Evolutionary conservation across 106 monocot species (phyloP), one percentile per base, ranked within the genome.

Genomic region (Posidonia australis): DNA sequence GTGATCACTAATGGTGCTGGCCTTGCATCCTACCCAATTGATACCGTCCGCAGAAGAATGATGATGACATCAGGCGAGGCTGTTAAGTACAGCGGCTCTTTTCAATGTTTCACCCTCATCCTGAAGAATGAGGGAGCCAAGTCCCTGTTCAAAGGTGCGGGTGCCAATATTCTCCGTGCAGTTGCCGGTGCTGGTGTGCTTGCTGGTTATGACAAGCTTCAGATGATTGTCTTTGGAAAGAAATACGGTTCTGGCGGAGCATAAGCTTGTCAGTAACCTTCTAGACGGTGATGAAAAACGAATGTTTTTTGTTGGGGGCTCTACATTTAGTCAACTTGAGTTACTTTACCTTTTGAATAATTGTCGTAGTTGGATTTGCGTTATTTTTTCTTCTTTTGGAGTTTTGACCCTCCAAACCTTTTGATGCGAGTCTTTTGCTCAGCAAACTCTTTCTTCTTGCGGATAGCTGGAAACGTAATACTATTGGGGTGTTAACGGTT

Each of bases 11-110:
- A 71, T 27, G 70, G 71, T 22, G 71, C 71, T 32, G 54, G 71
- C 0, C 71, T 72, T 52, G 71, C 71, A 44, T 72, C 71, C 13
- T 72, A 72, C 63, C 71, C 71, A 13, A 72, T 72, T 18, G 71
- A 72, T 53, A 72, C 71, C 16, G 71, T 72, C 17, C 71, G 71
- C 20, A 72, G 71, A 72, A 72, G 71, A 54, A 72, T 72, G 71
- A 72, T 72, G 71, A 72, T 72, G 71, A 72, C 71, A 1, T 72
- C 71, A 0, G 63, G 71, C 5, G 71, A 72, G 63, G 71, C 71
- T 51, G 71, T 72, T 21, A 72, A 72, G 63, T 72, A 72, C 53
- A 72, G 62, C 43, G 53, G 71, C 71, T 72, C 71, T 9, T 54
- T 72, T 16, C 62, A 72, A 24, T 62, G 62, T 17, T 72, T 72